A percentile compares a stretch with the other conserved stretches of the same genome.
These are phyloP conservation scores for Casuarina glauca DNA, from an alignment of 306 rosid species.

Conservation along the genomic window DNA sequence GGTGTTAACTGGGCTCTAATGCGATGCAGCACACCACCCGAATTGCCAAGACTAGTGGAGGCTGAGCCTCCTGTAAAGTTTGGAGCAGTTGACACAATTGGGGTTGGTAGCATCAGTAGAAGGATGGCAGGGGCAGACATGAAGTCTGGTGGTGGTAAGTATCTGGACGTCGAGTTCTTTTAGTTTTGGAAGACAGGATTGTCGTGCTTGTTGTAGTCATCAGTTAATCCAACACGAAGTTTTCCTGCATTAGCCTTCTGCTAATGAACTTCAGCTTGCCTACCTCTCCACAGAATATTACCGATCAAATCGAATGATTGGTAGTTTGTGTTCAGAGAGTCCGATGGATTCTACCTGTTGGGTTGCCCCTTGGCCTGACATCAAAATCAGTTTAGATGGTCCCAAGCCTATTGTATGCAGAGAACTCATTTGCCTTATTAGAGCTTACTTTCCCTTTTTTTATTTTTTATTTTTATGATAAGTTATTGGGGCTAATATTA, in stretches of 20 bases:
- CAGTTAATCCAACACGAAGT: conserved; percentile 36
- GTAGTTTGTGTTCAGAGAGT: conserved; percentile 25
- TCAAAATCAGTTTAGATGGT: conserved; percentile 23
- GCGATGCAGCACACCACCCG: conserved; percentile 94
- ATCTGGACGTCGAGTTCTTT: conserved; percentile 95
- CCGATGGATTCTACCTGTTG: conserved; percentile 21
- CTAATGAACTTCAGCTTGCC: conserved; percentile 33
- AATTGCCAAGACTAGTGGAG: conserved; percentile 81
- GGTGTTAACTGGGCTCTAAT: conserved; percentile 96
- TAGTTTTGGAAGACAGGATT: conserved; percentile 49
- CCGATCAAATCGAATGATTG: conserved; percentile 39
- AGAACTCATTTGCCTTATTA: conserved; percentile 22
- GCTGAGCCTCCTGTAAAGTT: conserved; percentile 56
- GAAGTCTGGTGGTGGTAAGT: conserved; percentile 77
- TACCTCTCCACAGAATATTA: conserved; percentile 21
- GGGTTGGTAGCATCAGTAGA: conserved; percentile 66
- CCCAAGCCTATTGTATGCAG: conserved; percentile 19
- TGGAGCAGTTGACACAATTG: conserved; percentile 51
- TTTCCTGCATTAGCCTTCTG: conserved; percentile 33
- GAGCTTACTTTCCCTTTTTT: background rate
- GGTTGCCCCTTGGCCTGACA: conserved; percentile 13
- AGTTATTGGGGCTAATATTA: background rate
- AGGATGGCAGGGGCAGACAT: conserved; percentile 62
- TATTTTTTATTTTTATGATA: background rate
- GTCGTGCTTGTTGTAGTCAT: conserved; percentile 37